These are phyloP conservation scores for Vachellia collinsii DNA, from an alignment of 306 rosid genomes.

Conservation along the genomic window DNA sequence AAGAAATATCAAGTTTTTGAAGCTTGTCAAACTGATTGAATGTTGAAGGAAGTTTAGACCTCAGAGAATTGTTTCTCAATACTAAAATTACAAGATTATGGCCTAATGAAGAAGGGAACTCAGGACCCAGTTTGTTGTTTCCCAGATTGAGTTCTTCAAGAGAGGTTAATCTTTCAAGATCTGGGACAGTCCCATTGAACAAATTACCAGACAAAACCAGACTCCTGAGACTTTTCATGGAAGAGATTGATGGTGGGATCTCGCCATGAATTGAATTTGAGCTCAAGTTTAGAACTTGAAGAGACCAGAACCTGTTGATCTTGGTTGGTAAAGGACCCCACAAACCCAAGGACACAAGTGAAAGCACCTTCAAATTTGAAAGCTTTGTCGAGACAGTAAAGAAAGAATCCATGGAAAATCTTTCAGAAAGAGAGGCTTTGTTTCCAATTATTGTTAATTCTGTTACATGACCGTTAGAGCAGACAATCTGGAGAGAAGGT, in stretches of 20 bases:
- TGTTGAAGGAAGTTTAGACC: conserved; percentile 58
- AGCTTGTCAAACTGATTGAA: not conserved
- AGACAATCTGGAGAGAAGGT: conserved; percentile 66
- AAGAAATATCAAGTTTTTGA: no score
- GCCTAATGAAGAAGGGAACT: conserved; percentile 56
- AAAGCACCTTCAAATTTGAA: conserved; percentile 64
- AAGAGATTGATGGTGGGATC: conserved; percentile 63
- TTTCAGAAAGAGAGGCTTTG: conserved; percentile 60
- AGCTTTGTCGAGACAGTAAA: conserved; percentile 80
- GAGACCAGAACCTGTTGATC: conserved; percentile 60
- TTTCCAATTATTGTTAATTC: conserved; percentile 73
- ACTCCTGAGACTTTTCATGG: conserved; percentile 58
- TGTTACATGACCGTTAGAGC: conserved; percentile 58
- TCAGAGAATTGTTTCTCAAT: conserved; percentile 65
- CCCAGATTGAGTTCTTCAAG: conserved; percentile 76
- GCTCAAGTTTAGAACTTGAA: conserved; percentile 72
- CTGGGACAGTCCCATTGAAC: conserved; percentile 80
- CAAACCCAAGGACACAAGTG: conserved; percentile 71
- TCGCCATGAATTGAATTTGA: conserved; percentile 75
- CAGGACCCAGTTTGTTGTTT: conserved; percentile 67
- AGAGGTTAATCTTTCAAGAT: conserved; percentile 49
- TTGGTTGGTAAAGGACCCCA: conserved; percentile 91
- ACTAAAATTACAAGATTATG: conserved; percentile 50
- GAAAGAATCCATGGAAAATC: conserved; percentile 76
- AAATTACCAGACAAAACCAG: conserved; percentile 70